phyloP scores from a whole-genome alignment of 2,329 filamentous ascomycete genomes.

The Scortechinia acanthostroma region DNA sequence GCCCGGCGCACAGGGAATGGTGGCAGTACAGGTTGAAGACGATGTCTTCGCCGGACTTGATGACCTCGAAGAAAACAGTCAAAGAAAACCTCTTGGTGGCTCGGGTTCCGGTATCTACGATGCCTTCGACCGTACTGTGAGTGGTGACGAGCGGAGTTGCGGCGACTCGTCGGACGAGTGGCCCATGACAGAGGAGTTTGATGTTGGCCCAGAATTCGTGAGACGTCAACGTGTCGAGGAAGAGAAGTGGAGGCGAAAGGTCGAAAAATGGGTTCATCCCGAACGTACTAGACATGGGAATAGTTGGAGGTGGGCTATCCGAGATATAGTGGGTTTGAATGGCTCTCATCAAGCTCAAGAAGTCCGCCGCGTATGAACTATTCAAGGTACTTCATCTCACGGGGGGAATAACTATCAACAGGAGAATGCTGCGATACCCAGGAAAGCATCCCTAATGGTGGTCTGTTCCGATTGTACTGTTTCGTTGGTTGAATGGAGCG shows the following conservation, averaged over 20 bases:
- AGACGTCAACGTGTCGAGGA: conserved; percentile 53
- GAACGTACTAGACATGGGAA: conserved; percentile 30
- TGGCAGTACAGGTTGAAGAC: conserved; percentile 48
- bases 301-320: conserved; percentile 47
- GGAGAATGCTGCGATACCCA: too few relatives aligned
- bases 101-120: conserved; percentile 5
- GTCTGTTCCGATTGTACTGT: too few relatives aligned
- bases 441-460: too few relatives aligned
- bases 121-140: conserved; percentile 13
- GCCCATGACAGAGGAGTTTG: conserved; percentile 56
- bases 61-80: conserved; percentile 47
- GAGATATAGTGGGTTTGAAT: conserved; percentile 31
- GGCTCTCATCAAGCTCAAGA: too few relatives aligned
- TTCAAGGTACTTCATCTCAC: too few relatives aligned
- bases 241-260: conserved; percentile 49
- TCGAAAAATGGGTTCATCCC: conserved; percentile 48
- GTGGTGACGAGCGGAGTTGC: conserved; percentile 26
- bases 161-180: conserved; percentile 36
- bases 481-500: too few relatives aligned
- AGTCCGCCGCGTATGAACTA: too few relatives aligned
- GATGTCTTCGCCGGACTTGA: conserved; percentile 62
- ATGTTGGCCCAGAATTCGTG: conserved; percentile 59
- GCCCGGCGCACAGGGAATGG: conserved; percentile 24
- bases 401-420: too few relatives aligned
- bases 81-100: background rate